Conservation (phyloP, 1,284 basidiomycete species). For the Sporisorium graminicola region DNA sequence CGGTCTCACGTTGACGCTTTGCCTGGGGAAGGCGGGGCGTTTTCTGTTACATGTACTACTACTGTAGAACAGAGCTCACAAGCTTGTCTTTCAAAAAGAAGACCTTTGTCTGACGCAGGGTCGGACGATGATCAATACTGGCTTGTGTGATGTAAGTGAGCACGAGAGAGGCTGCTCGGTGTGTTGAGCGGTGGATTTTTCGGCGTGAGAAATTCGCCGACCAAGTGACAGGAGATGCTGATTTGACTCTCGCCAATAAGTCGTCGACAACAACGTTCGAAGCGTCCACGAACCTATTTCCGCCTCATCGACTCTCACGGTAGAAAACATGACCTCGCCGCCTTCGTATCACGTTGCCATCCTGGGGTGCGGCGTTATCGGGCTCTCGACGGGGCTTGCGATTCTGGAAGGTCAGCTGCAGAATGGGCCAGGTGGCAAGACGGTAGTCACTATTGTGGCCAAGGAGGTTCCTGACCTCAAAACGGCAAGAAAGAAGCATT, state of each 20-base stretch:
- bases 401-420: slow-evolving; percentile 36
- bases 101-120: background rate
- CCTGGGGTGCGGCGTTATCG: slow-evolving; percentile 53
- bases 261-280: background rate
- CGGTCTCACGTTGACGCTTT: slow-evolving; percentile 6
- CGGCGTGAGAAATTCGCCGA: slow-evolving; percentile 5
- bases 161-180: slow-evolving; percentile 2
- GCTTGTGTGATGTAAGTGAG: too few species aligned
- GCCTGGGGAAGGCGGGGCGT: slow-evolving; percentile 17
- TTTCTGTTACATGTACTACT: slow-evolving; percentile 26
- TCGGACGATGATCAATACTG: background rate
- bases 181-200: slow-evolving; percentile 27
- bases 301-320: background rate
- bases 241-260: background rate
- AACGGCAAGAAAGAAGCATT: background rate
- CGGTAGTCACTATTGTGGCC: slow-evolving; percentile 37
- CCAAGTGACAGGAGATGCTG: background rate
- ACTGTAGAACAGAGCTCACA: slow-evolving; percentile 38
- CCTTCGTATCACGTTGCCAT: slow-evolving; percentile 25
- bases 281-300: background rate
- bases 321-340: background rate
- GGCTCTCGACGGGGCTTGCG: slow-evolving; percentile 45
- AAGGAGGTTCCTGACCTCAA: slow-evolving; percentile 35
- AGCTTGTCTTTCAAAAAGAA: background rate
- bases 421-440: background rate